phyloP scores from a whole-genome alignment of 371 early-diverging fungal species.

The Haplosporangium sp. region DNA sequence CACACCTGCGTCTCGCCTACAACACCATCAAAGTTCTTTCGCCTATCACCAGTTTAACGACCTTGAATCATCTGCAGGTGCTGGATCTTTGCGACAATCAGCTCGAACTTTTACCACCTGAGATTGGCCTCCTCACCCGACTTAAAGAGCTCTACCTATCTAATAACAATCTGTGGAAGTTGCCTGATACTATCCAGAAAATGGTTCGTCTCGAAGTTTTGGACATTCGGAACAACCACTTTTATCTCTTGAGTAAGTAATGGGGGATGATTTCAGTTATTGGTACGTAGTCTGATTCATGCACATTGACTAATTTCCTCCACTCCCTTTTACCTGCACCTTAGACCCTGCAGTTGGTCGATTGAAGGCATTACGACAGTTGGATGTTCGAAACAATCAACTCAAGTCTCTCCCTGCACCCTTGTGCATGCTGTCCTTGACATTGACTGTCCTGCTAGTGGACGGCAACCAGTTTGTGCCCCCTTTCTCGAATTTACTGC shows the following conservation, averaged over 20 bases:
- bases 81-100: conserved; percentile 82
- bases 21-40: conserved; percentile 65
- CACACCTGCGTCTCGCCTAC: conserved; percentile 60
- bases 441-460: conserved; percentile 52
- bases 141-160: conserved; percentile 82
- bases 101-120: conserved; percentile 77
- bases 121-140: conserved; percentile 76
- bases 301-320: not conserved
- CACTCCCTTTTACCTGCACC: not conserved
- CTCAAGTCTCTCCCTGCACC: conserved; percentile 61
- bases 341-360: conserved; percentile 52
- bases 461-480: conserved; percentile 59
- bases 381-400: conserved; percentile 71
- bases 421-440: conserved; percentile 39
- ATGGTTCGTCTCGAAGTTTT: conserved; percentile 58
- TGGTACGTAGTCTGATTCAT: not conserved
- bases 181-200: conserved; percentile 62
- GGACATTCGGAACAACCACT: conserved; percentile 40
- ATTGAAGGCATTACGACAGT: conserved; percentile 56
- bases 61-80: conserved; percentile 58
- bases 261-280: too few species aligned
- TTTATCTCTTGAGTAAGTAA: conserved; percentile 50
- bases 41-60: conserved; percentile 62
- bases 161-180: conserved; percentile 72
- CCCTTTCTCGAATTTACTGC: conserved; percentile 42